Evolutionary conservation across 208 protist genomes (phyloP).

Genomic region (Trypanosoma rangeli): DNA sequence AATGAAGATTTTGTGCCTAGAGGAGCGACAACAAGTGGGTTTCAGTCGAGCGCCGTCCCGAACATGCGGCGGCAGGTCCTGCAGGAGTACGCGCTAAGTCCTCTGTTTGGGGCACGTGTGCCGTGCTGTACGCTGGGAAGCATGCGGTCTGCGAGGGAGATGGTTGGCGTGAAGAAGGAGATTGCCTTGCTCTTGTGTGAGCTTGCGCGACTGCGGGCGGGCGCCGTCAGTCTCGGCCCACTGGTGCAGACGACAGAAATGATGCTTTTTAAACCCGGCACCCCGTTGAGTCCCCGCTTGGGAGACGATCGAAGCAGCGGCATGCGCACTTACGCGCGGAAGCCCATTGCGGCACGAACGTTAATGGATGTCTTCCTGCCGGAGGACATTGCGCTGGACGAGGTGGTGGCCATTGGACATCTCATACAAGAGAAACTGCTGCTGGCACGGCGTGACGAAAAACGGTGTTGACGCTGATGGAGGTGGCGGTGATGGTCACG

Average conservation of each 20-base stretch:
- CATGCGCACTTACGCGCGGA: slow-evolving; percentile 46
- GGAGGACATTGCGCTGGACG: slow-evolving; percentile 30
- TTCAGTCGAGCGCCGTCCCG: slow-evolving; percentile 74
- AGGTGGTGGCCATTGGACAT: slow-evolving; percentile 24
- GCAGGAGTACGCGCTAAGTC: slow-evolving; percentile 73
- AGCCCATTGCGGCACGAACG: slow-evolving; percentile 51
- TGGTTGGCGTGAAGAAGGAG: slow-evolving; percentile 37
- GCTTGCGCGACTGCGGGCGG: slow-evolving; percentile 24
- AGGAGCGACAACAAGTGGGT: slow-evolving; percentile 48
- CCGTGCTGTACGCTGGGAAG: slow-evolving; percentile 70
- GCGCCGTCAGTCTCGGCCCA: slow-evolving; percentile 46
- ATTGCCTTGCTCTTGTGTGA: slow-evolving; percentile 34
- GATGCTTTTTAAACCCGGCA: slow-evolving; percentile 55
- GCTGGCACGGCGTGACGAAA: neutral
- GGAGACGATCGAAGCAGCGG: slow-evolving; percentile 34
- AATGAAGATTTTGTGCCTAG: slow-evolving; percentile 78
- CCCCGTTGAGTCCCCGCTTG: slow-evolving; percentile 53
- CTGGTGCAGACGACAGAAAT: slow-evolving; percentile 63
- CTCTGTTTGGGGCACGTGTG: slow-evolving; percentile 61
- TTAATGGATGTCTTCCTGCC: slow-evolving; percentile 62
- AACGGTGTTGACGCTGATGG: neutral
- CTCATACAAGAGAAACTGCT: slow-evolving; percentile 38
- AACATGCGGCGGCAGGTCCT: slow-evolving; percentile 59
- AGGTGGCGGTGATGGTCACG: slow-evolving; percentile 2
- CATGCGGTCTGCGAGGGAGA: slow-evolving; percentile 12